Conservation (phyloP, 2,329 filamentous ascomycete genomes). For the Ophiostoma quercus region DNA sequence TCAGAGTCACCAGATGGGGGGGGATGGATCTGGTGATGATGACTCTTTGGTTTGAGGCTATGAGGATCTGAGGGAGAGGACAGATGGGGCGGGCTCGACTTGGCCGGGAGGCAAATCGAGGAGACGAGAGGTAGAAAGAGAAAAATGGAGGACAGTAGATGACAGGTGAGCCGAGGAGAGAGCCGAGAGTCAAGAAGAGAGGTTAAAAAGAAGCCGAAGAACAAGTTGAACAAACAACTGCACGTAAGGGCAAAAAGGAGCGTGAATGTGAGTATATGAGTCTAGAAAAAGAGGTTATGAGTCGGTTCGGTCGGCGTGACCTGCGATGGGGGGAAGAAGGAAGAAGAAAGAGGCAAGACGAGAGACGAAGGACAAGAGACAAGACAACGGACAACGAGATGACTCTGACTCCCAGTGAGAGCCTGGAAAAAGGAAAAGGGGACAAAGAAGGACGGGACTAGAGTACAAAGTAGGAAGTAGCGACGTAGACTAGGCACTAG, state of each 20-base stretch:
- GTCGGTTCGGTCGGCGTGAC: slow-evolving; percentile 21
- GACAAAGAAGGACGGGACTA: slow-evolving; percentile 14
- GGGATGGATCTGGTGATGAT: slow-evolving; percentile 19
- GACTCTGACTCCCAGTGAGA: slow-evolving; percentile 24
- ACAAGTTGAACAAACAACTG: background rate
- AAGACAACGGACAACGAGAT: slow-evolving; percentile 19
- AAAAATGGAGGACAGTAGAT: background rate
- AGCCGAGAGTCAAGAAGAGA: background rate
- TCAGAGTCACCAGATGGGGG: slow-evolving; percentile 17
- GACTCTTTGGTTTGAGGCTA: slow-evolving; percentile 24
- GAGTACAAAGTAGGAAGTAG: background rate
- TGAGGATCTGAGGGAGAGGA: slow-evolving; percentile 12
- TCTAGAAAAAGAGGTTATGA: background rate
- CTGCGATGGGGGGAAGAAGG: slow-evolving; percentile 22
- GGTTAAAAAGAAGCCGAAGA: background rate
- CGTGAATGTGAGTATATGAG: slow-evolving; percentile 27
- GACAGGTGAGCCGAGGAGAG: background rate
- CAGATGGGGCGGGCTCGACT: slow-evolving; percentile 11
- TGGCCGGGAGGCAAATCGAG: slow-evolving; percentile 13
- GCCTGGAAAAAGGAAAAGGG: slow-evolving; percentile 16
- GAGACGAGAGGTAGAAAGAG: slow-evolving; percentile 15
- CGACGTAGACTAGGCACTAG: background rate
- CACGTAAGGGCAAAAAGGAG: slow-evolving; percentile 20
- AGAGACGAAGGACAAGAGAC: background rate
- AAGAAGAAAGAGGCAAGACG: background rate